Conservation (phyloP, 441 rosid genomes). For the Pelargonium australe region DNA sequence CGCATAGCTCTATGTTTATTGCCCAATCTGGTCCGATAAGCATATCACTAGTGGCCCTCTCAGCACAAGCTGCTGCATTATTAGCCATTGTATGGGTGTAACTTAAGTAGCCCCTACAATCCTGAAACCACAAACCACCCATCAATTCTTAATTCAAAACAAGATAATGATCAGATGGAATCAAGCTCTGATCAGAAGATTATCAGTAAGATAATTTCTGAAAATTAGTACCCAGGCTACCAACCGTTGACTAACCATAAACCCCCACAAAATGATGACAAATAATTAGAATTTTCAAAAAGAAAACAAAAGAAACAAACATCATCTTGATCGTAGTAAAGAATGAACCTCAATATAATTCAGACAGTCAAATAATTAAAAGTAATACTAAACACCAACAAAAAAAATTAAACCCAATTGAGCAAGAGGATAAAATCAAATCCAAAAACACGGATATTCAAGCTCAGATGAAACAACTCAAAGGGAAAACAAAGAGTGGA, state of each 20-base stretch:
- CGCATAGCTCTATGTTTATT: slow-evolving; percentile 83
- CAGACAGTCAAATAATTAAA: neutral
- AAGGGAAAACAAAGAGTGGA: neutral
- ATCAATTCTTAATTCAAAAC: neutral
- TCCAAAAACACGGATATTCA: neutral
- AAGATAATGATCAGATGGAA: neutral
- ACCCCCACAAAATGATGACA: neutral
- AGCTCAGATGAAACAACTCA: neutral
- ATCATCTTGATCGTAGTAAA: neutral
- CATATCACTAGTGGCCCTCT: slow-evolving; percentile 88
- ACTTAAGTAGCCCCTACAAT: slow-evolving; percentile 15
- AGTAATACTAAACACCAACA: neutral
- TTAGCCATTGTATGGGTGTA: slow-evolving; percentile 47
- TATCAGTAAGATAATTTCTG: neutral
- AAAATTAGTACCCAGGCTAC: neutral
- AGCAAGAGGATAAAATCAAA: neutral
- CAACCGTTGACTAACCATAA: neutral
- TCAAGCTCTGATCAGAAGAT: neutral
- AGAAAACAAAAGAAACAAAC: neutral
- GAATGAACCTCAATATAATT: neutral
- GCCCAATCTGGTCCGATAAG: slow-evolving; percentile 97
- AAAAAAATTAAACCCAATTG: neutral
- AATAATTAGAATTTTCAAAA: neutral
- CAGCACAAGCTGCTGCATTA: slow-evolving; percentile 78
- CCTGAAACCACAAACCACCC: slow-evolving; percentile 18